Evolutionary conservation across 192 early-diverging fungal genomes (phyloP), one percentile per base, ranked within the genome.

Genomic region (Backusella circina): DNA sequence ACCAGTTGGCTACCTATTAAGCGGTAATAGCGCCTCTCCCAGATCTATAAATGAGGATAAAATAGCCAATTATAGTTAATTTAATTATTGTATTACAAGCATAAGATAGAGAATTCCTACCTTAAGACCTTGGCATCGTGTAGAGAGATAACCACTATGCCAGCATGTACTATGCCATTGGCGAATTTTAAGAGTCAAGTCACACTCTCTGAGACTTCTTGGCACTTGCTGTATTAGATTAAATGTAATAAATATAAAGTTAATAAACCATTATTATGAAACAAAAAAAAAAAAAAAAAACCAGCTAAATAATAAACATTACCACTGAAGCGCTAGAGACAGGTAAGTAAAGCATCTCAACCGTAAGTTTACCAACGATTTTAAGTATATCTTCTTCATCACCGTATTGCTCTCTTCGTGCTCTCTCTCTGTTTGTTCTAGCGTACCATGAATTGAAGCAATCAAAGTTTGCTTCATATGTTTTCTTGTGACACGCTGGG

Each of bases 401-500:
- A 67, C 71, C 76, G 41, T 50, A 72, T 18, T 77, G 71, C 33
- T 73, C 39, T 33, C 65, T 12, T 64, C 71, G 38, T 36, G 61
- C 39, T 68, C 61, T 50, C 35, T 73, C 70, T 67, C 50, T 50
- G 13, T 73, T 50, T 36, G 70, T 61, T 37, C 77, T 36, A 15
- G 65, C 70, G 36, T 72, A 67, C 77, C 77, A 78, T n/a, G 70
- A 72, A 68, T 78, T 78, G 65, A 78, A 68, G n/a, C 77, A 78
- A 73, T 72, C 77, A 47, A 78, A 78, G 26, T 61, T 73, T 13
- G 77, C 57, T n/a, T 73, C 70, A 32, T 73, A 78, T 2, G 61
- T 68, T 65, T 78, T 78, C 32, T 73, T 47, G 36, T 67, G 47
- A 68, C 77, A 78, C 13, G 51, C 77, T 37, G 51, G 71, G 5